A percentile compares a stretch with the other conserved stretches of the same genome.
Conservation (phyloP, 148 eudicot genomes). For the Spergularia bocconei region DNA sequence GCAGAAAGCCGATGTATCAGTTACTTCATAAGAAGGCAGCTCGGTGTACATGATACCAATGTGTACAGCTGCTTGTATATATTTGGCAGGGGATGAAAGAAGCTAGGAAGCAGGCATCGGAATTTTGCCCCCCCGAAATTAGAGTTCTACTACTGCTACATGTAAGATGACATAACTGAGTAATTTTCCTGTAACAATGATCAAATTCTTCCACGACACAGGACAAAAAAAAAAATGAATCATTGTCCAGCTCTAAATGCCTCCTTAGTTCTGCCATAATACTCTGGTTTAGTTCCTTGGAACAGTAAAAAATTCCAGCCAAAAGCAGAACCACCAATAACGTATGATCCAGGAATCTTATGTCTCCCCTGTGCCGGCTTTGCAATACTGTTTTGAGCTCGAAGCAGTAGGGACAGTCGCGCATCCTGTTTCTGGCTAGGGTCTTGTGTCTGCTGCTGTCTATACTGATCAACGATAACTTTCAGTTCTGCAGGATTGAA, state of each 20-base stretch:
- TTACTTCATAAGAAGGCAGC: no score
- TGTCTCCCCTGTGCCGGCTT: conserved; percentile 31
- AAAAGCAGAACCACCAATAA: conserved; percentile 87
- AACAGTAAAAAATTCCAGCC: conserved; percentile 94
- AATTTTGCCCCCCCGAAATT: not conserved
- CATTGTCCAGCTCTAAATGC: conserved; percentile 55
- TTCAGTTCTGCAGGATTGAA: conserved; percentile 47
- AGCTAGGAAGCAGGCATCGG: not conserved
- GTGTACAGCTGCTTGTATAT: no score
- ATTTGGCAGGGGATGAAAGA: no score
- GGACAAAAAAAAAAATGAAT: not conserved
- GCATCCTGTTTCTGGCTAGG: conserved; percentile 16
- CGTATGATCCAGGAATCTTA: conserved; percentile 47
- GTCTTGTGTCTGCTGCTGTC: conserved; percentile 26
- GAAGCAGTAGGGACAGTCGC: conserved; percentile 13
- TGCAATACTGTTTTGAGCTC: conserved; percentile 21
- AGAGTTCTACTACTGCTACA: conserved; percentile 13
- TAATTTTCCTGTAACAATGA: not conserved
- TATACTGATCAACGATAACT: conserved; percentile 53
- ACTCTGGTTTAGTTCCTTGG: conserved; percentile 45
- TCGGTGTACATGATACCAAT: no score
- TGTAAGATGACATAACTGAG: not conserved
- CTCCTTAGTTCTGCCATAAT: conserved; percentile 90
- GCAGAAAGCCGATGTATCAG: no score
- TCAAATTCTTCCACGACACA: conserved; percentile 3